Base-by-base conservation (phyloP, 2,329 filamentous ascomycete genomes). In the Paracorniculantispora psalliotae region DNA sequence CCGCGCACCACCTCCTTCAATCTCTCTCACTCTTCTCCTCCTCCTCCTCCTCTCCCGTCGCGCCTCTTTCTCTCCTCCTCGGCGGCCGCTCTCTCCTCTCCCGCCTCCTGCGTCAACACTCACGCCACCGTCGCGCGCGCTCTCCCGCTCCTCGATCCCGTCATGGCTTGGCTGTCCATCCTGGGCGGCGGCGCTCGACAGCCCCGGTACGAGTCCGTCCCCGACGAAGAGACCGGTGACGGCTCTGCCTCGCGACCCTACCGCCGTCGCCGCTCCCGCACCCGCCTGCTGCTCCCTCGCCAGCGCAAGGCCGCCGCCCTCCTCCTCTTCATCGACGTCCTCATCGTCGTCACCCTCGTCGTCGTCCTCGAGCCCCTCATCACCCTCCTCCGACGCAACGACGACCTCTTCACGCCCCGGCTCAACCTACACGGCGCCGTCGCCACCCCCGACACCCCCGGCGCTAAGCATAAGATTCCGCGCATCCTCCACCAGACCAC, bases 401-500 rank as follows among this genome's bases (percentile, higher is more conserved):
- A 71, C 19, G 69, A 72, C 59, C 60, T 72, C 5, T 72, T 72
- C 10, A 63, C 62, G 26, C 62, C 68, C 37, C 65, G 62, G 7
- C 63, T 72, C 50, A 62, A 53, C 1, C 59, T 69, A 4, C 56
- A 46, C 55, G 48, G 60, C 33, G 49, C 48, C 8, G 48, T 57
- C 28, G 55, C 26, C 72, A 88, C 88, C 68, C 86, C 89, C 59
- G 86, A 89, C 74, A 85, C 86, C 68, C 87, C 85, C 17, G 87
- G 88, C 70, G 83, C 81, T 67, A 89, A 89, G 68, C 82, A 86
- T 60, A 84, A 80, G 60, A 86, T 91, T 51, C 89, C 89, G 54
- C 88, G 87, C 72, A 90, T 91, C 67, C 87, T 91, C 43, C 88
- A 91, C 74, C 88, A 90, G 69, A 89, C 88, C 6, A 88, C 87